Conservation (phyloP, 441 rosid species). For the Euphorbia schlechtendalii region DNA sequence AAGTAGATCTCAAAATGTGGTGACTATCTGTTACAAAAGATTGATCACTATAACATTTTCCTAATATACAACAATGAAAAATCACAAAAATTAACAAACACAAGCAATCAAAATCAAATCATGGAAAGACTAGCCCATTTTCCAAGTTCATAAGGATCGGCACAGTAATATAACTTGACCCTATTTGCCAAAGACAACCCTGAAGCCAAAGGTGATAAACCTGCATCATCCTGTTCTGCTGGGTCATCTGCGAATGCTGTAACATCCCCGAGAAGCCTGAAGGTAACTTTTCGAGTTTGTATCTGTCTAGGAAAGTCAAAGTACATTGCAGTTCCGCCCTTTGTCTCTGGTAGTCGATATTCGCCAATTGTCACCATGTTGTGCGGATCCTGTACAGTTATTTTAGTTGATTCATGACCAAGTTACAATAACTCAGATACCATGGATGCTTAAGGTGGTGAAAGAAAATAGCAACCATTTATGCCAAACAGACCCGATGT, state of each 20-base stretch:
- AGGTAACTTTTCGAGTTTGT: slow-evolving; percentile 55
- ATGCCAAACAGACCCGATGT: neutral
- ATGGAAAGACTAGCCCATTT: slow-evolving; percentile 89
- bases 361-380: slow-evolving; percentile 72
- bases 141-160: slow-evolving; percentile 79
- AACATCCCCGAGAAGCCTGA: slow-evolving; percentile 80
- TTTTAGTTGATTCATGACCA: slow-evolving; percentile 8
- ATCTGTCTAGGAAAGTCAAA: slow-evolving; percentile 68
- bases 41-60: slow-evolving; percentile 12
- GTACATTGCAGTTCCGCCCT: slow-evolving; percentile 76
- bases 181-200: slow-evolving; percentile 69
- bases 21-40: slow-evolving; percentile 18
- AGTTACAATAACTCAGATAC: neutral
- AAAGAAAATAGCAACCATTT: neutral
- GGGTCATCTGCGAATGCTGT: slow-evolving; percentile 69
- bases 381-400: slow-evolving; percentile 49
- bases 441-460: neutral
- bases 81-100: slow-evolving; percentile 5
- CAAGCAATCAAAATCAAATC: slow-evolving; percentile 29
- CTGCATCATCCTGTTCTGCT: slow-evolving; percentile 57
- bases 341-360: slow-evolving; percentile 71
- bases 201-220: slow-evolving; percentile 43
- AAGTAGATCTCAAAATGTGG: no score
- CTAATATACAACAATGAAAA: slow-evolving; percentile 22
- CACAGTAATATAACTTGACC: slow-evolving; percentile 66